Evolutionary conservation across 352 stramenopile species (phyloP).

Genomic region (Globisporangium nagaii): DNA sequence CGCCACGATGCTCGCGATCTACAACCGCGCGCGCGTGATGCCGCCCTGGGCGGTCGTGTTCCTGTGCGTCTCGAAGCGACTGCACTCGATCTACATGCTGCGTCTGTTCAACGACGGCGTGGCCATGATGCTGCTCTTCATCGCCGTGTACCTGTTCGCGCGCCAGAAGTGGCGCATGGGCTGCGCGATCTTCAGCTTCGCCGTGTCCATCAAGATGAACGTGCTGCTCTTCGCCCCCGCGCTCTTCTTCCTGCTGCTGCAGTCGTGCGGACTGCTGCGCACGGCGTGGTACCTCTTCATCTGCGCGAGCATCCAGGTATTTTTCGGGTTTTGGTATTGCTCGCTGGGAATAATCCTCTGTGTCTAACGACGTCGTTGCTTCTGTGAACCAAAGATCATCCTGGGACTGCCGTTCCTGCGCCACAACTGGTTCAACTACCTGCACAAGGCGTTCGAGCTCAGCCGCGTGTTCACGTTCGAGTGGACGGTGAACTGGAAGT

Average conservation of each 20-base stretch:
- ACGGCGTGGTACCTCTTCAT: constrained; percentile 87
- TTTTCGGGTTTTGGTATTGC: no score
- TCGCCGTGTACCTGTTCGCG: constrained; percentile 87
- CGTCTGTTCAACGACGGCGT: constrained; percentile 98
- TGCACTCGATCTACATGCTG: constrained; percentile 98
- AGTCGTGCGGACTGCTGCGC: constrained; percentile 75
- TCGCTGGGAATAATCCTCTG: background rate
- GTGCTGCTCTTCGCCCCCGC: constrained; percentile 96
- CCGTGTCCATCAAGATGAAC: constrained; percentile 99
- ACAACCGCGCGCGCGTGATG: constrained; percentile 66
- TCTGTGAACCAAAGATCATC: constrained; percentile 46
- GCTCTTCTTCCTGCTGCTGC: constrained; percentile 94
- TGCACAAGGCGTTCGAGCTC: constrained; percentile 97
- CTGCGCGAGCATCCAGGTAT: constrained; percentile 87
- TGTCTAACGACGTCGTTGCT: background rate
- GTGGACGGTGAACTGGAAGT: constrained; percentile 99
- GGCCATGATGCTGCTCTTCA: constrained; percentile 94
- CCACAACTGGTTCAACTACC: constrained; percentile 92
- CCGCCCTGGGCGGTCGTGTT: constrained; percentile 87
- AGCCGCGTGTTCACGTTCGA: constrained; percentile 97
- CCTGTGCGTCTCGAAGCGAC: constrained; percentile 91
- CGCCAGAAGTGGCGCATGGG: constrained; percentile 82
- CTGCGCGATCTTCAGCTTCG: constrained; percentile 93
- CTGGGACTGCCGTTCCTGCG: constrained; percentile 94
- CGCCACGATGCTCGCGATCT: constrained; percentile 87